Evolutionary conservation across 495 filamentous ascomycete genomes (phyloP), one percentile per base, ranked within the genome.

Genomic region (Thermochaetoides thermophila): DNA sequence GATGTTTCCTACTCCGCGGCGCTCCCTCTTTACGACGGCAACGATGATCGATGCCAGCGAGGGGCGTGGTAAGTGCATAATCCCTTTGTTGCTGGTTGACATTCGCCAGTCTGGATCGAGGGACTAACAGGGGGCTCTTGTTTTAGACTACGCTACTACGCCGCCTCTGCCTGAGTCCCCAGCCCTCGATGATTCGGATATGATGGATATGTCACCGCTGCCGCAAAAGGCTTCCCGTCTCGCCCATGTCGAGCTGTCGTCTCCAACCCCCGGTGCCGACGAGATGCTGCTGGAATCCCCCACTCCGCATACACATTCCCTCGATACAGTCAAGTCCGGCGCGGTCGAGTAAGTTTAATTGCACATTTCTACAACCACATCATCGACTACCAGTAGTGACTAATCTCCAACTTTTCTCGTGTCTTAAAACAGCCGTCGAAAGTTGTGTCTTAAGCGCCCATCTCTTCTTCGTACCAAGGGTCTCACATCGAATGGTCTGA

Each of bases 121-220:
- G 6, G 11, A 6, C 6, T 24, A 11, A 11, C 6, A 11, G 15
- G 25, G 29, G 36, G 17, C 17, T 26, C 5, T 12, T 13, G 34
- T 12, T 1, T 30, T 43, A 77, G 83, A 83, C 50, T 69, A 66
- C 43, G 68, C 79, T 48, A 89, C 77, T 6, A 95, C 87, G 5
- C 86, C 89, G 29, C 82, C 83, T 8, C 63, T 86, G 12, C 78
- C 77, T 25, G 71, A 75, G 2, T 91, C 87, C 8, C 95, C 89
- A 5, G 63, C 63, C 17, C 86, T 87, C 8, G 68, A 66, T 10
- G n/a, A 62, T 58, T 63, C 71, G 39, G 85, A 95, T 41, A 61
- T 66, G 22, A 95, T 96, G 85, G 91, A 96, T 44, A 77, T 93
- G 59, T 94, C 86, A 14, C 89, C 89, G 9, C 57, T 96, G 24